A percentile compares a stretch with the other conserved stretches of the same genome.
These are phyloP conservation scores for Pneumocystis oryctolagi DNA, from an alignment of 1,139 yeast genomes.

Conservation along the genomic window DNA sequence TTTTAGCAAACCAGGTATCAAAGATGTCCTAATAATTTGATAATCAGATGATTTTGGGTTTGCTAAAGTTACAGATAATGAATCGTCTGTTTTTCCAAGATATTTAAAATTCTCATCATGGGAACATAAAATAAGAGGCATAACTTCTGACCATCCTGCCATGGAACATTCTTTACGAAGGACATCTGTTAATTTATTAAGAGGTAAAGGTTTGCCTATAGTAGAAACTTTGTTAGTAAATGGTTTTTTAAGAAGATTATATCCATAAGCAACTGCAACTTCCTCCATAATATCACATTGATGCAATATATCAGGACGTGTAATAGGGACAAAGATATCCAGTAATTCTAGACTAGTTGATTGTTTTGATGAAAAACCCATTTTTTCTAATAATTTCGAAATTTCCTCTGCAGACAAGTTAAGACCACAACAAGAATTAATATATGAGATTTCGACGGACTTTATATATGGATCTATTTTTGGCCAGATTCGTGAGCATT, in stretches of 20 bases:
- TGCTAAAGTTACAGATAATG: conserved; percentile 71
- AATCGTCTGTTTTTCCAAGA: conserved; percentile 62
- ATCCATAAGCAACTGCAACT: conserved; percentile 93
- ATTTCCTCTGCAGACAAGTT: conserved; percentile 55
- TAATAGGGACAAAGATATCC: conserved; percentile 70
- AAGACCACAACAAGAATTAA: conserved; percentile 84
- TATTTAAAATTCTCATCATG: conserved; percentile 92
- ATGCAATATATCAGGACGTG: conserved; percentile 90
- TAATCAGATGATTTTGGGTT: conserved; percentile 95
- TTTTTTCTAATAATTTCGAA: conserved; percentile 50
- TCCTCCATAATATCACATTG: conserved; percentile 99
- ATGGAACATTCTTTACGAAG: conserved; percentile 82
- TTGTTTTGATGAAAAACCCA: conserved; percentile 61
- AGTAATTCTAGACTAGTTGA: conserved; percentile 39
- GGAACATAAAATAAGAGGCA: conserved; percentile 90
- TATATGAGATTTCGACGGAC: conserved; percentile 66
- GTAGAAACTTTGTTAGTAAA: conserved; percentile 68
- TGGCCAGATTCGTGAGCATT: conserved; percentile 65
- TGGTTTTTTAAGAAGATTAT: conserved; percentile 64
- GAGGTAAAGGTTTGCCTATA: conserved; percentile 75
- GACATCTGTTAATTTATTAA: conserved; percentile 83
- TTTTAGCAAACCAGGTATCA: conserved; percentile 87
- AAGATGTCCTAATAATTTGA: conserved; percentile 91
- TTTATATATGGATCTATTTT: conserved; percentile 50
- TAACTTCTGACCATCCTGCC: conserved; percentile 89